Evolutionary conservation across 176 grass and related monocot species (phyloP).

Genomic region (Juncus inflexus): DNA sequence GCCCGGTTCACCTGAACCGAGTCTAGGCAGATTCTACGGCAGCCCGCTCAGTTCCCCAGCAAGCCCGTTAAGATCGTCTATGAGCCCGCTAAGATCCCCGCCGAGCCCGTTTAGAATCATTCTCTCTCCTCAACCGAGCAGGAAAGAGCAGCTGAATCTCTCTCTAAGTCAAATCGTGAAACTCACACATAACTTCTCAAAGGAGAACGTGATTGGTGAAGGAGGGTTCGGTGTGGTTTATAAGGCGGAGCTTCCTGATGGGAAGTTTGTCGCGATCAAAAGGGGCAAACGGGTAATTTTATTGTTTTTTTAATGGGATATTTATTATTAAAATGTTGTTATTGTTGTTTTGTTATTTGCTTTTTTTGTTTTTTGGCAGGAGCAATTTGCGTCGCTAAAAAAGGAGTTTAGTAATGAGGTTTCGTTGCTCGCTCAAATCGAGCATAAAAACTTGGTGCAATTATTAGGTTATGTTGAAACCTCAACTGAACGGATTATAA

Average conservation of each 20-base stretch:
- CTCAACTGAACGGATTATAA: slow-evolving; percentile 64
- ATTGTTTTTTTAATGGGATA: slow-evolving; percentile 6
- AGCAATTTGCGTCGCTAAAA: slow-evolving; percentile 60
- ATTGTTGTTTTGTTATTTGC: background rate
- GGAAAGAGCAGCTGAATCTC: slow-evolving; percentile 59
- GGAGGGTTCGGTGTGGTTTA: slow-evolving; percentile 85
- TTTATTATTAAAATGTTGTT: slow-evolving; percentile 1
- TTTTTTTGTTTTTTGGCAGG: slow-evolving; percentile 51
- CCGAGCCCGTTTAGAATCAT: slow-evolving; percentile 86
- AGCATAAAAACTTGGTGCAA: slow-evolving; percentile 81
- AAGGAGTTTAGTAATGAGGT: slow-evolving; percentile 90
- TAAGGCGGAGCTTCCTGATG: slow-evolving; percentile 59
- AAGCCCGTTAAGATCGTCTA: slow-evolving; percentile 59
- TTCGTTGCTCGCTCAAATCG: slow-evolving; percentile 78
- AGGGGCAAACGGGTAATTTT: slow-evolving; percentile 73
- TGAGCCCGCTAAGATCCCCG: slow-evolving; percentile 54
- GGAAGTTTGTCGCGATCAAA: slow-evolving; percentile 67
- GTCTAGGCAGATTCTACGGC: slow-evolving; percentile 53
- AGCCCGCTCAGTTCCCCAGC: slow-evolving; percentile 59
- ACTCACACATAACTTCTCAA: slow-evolving; percentile 80
- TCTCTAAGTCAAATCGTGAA: slow-evolving; percentile 69
- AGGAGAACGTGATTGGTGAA: slow-evolving; percentile 57
- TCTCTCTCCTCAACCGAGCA: slow-evolving; percentile 55
- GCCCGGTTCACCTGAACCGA: slow-evolving; percentile 46
- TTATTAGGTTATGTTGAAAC: slow-evolving; percentile 84